phyloP scores from a whole-genome alignment of 495 filamentous ascomycete genomes.

The Delitschia confertaspora region DNA sequence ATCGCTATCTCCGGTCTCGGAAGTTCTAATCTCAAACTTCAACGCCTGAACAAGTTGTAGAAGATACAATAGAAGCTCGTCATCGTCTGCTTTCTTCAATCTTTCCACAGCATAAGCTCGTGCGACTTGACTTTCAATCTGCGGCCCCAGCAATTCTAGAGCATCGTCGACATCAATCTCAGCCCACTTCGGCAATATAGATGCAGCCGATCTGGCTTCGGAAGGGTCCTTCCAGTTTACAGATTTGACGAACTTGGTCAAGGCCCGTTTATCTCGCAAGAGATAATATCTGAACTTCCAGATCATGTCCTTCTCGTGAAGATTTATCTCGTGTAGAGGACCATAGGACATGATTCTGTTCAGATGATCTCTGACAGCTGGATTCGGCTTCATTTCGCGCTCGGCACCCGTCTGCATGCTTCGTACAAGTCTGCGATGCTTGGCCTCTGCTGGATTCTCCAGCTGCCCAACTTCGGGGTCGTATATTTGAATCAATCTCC shows the following conservation, averaged over 20 bases:
- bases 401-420: conserved; percentile 91
- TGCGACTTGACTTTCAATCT: conserved; percentile 78
- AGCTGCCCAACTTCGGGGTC: conserved; percentile 82
- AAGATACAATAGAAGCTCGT: conserved; percentile 86
- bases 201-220: conserved; percentile 80
- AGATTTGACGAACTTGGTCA: conserved; percentile 97
- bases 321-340: conserved; percentile 75
- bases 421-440: conserved; percentile 83
- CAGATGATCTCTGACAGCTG: conserved; percentile 89
- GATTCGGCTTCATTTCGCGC: conserved; percentile 88
- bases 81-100: conserved; percentile 82
- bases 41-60: conserved; percentile 93
- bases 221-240: conserved; percentile 85
- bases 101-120: conserved; percentile 89
- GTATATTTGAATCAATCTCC: conserved; percentile 70
- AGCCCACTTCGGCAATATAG: conserved; percentile 87
- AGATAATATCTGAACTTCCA: conserved; percentile 96
- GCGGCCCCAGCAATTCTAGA: conserved; percentile 84
- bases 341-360: conserved; percentile 88
- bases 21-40: conserved; percentile 76
- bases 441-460: conserved; percentile 92
- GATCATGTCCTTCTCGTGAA: conserved; percentile 88
- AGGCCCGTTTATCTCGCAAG: conserved; percentile 80
- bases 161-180: conserved; percentile 97
- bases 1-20: conserved; percentile 50